These are phyloP conservation scores for Coniochaeta pulveracea DNA, from an alignment of 2,329 filamentous ascomycete species.

Conservation along the genomic window DNA sequence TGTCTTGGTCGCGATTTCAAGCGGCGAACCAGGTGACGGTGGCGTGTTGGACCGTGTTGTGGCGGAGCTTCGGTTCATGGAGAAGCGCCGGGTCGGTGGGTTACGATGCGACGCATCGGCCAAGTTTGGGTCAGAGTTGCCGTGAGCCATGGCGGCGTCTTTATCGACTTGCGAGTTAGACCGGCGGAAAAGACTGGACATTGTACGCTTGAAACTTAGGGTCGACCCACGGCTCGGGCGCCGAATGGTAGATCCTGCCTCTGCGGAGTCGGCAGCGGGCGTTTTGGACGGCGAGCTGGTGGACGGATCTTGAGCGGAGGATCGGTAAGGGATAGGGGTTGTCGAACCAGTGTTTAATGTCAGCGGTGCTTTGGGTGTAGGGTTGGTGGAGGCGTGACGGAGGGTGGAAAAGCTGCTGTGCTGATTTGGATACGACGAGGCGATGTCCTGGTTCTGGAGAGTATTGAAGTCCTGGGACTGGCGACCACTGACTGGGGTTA, in stretches of 20 bases:
- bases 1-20: constrained; percentile 25
- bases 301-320: no score
- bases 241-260: constrained; percentile 19
- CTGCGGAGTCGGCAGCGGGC: constrained; percentile 12
- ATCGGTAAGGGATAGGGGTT: constrained; percentile 2
- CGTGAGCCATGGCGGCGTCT: constrained; percentile 10
- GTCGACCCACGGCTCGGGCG: constrained; percentile 28
- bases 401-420: constrained; percentile 10
- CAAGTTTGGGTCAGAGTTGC: constrained; percentile 16
- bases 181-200: constrained; percentile 37
- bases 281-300: constrained; percentile 5
- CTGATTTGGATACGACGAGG: constrained; percentile 14
- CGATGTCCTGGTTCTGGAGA: constrained; percentile 23
- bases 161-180: constrained; percentile 23
- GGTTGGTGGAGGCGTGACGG: constrained; percentile 15
- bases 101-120: constrained; percentile 13
- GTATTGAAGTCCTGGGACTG: constrained; percentile 40
- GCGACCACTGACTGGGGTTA: constrained; percentile 48
- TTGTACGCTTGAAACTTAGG: constrained; percentile 34
- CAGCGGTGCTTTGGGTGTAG: constrained; percentile 11
- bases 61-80: constrained; percentile 31
- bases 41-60: constrained; percentile 37
- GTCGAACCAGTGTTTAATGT: constrained; percentile 10
- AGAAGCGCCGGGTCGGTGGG: constrained; percentile 28
- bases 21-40: constrained; percentile 34